Evolutionary conservation across 345 rosid genomes (phyloP), one percentile per base, ranked within the genome.

Genomic region (Pseudoturritis turrita): DNA sequence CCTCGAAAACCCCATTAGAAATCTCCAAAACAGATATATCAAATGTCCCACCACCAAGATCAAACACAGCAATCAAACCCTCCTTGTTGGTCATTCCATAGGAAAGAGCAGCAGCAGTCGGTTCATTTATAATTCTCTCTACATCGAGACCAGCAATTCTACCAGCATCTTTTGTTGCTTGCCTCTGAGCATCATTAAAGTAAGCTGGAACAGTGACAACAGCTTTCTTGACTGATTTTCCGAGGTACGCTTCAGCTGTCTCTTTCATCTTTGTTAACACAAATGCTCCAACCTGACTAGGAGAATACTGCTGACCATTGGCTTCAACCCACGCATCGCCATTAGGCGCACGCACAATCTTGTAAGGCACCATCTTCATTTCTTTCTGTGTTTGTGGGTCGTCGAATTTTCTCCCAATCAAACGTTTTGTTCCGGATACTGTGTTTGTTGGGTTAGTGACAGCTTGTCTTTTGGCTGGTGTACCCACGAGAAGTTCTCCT

Each of bases 301-400:
- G 96, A 71, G 98, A 92, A 55, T 90, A 92, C 75, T 88, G 83
- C 62, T 87, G 89, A 25, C 96, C 91, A 72, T 83, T 88, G 3
- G 86, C 89, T 74, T 92, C 96, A 35, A 92, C 91, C 98, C 98
- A 92, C 0, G 98, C 98, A 73, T 92, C 98, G 6, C 98, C 98
- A 59, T 90, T 92, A 26, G 98, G 89, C 17, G 96, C 98, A 71
- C 59, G 81, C 17, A 92, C 96, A 26, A 92, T 90, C 84, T 87
- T 90, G 73, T 62, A 92, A 6, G 98, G 96, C 51, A 90, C 96
- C 96, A 92, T 88, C 21, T 85, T 85, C 90, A 88, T 92, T 55
- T 90, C 96, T 28, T 92, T 92, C 39, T 90, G 90, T 0, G 91
- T 86, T 73, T 86, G 98, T 17, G 88, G 83, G 59, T 92, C 98